Base-by-base conservation (phyloP, 1,284 basidiomycete species). In the Vanrija sp. region DNA sequence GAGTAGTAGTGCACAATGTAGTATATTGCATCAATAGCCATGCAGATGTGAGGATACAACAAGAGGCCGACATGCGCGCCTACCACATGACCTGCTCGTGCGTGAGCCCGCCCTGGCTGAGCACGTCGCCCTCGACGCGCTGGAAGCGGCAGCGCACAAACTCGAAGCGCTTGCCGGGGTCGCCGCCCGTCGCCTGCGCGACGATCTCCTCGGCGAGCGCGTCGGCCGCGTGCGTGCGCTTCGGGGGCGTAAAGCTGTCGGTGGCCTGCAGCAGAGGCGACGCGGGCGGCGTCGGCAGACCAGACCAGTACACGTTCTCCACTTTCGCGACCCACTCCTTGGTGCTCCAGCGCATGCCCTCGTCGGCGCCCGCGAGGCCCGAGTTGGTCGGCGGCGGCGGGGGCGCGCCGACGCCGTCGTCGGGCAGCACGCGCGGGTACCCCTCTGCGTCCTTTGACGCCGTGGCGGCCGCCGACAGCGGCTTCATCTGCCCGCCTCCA, bases 401-500 rank as follows among this genome's bases (percentile, higher is more conserved):
- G 21, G 51, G 57, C 18, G 52, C 63, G 34, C 34, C 34, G 5
- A 71, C 68, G 55, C 66, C 79, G 52, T 70, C 76, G 62, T 80
- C 64, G 76, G 79, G 83, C 83, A 84, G 66, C 9, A 67, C 69
- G 57, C 84, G 80, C 60, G 83, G 73, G 62, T 82, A 83, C 12
- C 86, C 85, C 70, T 88, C 86, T 54, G 79, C 83, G 65, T 88
- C 86, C 21, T 19, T 48, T 2, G 26, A 34, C 25, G 46, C 54
- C 16, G 23, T 16, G 16, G 58, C 21, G 15, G 16, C 39, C n/a
- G 57, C 45, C 9, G 53, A 19, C 3, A 63, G 66, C n/a, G 75
- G 85, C 62, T 87, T 86, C 66, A 94, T 80, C 78, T 98, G 96
- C 2, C 96, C 96, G 25, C 96, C 95, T 3, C 96, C 95, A 69